Base-by-base conservation (phyloP, 495 filamentous ascomycete species). In the Hypoxylon cercidicola region DNA sequence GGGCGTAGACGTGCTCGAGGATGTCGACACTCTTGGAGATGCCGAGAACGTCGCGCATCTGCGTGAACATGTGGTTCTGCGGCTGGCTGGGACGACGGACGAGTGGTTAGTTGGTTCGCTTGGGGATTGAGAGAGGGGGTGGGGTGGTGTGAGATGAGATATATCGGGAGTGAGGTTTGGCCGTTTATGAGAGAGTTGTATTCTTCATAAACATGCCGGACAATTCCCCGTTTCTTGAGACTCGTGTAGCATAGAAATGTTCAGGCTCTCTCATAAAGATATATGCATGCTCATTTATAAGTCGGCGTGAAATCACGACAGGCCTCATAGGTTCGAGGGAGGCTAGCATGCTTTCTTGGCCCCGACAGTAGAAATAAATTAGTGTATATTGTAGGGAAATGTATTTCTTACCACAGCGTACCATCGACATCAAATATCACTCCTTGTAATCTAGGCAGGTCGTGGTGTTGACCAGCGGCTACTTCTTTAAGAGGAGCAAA, bases 391-490 rank as follows among this genome's bases (percentile, higher is more conserved):
- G 5, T 46, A 23, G 11, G 8, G 23, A 13, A 25, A 21, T 23
- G 5, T 15, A 5, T 15, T 16, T 81, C 86, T 82, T 76, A 94
- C 93, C 90, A 97, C 47, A 98, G 74, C 18, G 94, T 98, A 5
- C 94, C 94, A 75, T 98, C 94, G 30, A 98, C 90, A 78, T 98
- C 94, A 75, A 98, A 98, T 28, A 97, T 87, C 6, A 98, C 84
- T 1, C 94, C 94, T 66, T 88, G 86, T 48, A 98, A 76, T 49
- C 76, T 81, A 35, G 89, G 89, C 10, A 79, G 78, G 55, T 75
- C 69, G 23, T 69, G 47, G 6, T 64, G 51, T 8, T 72, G 37
- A 8, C 49, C 59, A 21, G 47, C 37, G 19, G 60, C 60, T 1
- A 59, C 60, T 32, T 64, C 62, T 39, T 59, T 71, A 37, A 76